Percentiles rank a stretch among this genome's conserved stretches.
phyloP scores from a whole-genome alignment of 2,329 filamentous ascomycete genomes.

The Emmonsiellopsis sp. region DNA sequence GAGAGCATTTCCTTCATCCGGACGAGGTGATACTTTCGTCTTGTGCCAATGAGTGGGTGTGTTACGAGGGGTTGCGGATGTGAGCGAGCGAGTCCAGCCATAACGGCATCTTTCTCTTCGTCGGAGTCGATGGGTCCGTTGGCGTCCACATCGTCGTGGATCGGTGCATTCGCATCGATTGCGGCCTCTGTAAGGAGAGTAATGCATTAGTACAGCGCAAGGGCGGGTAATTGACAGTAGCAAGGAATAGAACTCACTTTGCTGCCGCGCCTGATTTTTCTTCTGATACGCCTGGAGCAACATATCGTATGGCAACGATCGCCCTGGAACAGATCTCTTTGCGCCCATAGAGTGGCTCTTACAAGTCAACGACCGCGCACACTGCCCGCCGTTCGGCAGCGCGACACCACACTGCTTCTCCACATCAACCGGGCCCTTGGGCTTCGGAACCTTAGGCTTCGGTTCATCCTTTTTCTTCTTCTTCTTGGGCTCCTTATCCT shows the following conservation, averaged over 20 bases:
- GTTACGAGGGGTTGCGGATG: slow-evolving; percentile 69
- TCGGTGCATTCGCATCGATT: slow-evolving; percentile 83
- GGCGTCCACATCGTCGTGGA: slow-evolving; percentile 76
- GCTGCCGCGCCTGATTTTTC: slow-evolving; percentile 97
- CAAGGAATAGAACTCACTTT: slow-evolving; percentile 54
- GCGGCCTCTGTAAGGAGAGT: slow-evolving; percentile 60
- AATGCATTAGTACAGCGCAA: slow-evolving; percentile 9
- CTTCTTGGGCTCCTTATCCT: slow-evolving; percentile 73
- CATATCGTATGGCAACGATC: slow-evolving; percentile 88
- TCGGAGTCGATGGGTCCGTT: slow-evolving; percentile 84
- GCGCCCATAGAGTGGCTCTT: slow-evolving; percentile 95
- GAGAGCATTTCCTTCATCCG: slow-evolving; percentile 56
- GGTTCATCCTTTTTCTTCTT: slow-evolving; percentile 95
- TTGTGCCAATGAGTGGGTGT: slow-evolving; percentile 44
- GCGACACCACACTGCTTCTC: slow-evolving; percentile 88
- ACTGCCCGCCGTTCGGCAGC: slow-evolving; percentile 75
- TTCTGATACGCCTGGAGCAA: slow-evolving; percentile 81
- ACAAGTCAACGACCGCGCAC: slow-evolving; percentile 81
- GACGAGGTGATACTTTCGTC: slow-evolving; percentile 51
- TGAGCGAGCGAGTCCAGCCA: slow-evolving; percentile 61
- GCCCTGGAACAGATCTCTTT: slow-evolving; percentile 77
- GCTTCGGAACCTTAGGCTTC: slow-evolving; percentile 73
- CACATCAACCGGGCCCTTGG: slow-evolving; percentile 87
- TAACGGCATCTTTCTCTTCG: slow-evolving; percentile 84
- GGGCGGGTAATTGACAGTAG: not conserved